Percentiles rank a stretch among this genome's conserved stretches.
Evolutionary conservation across 768 basidiomycete species (phyloP).

Genomic region (Rhizopogon vinicolor): DNA sequence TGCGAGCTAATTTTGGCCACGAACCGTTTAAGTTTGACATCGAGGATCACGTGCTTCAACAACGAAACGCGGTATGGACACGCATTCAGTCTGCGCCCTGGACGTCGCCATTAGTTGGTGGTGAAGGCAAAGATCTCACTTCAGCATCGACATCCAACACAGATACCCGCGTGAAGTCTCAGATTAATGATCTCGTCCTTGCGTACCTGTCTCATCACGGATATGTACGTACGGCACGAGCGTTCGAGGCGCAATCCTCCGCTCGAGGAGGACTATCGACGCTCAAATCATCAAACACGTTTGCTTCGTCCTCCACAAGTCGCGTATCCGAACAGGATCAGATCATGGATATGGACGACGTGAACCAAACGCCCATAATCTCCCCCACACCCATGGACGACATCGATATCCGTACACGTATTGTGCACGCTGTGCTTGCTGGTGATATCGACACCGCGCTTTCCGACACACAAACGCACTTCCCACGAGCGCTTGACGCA

Average conservation of each 20-base stretch:
- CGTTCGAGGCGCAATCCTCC: conserved; percentile 53
- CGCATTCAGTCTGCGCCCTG: conserved; percentile 58
- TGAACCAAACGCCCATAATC: conserved; percentile 9
- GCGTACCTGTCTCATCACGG: conserved; percentile 85
- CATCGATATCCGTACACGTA: conserved; percentile 63
- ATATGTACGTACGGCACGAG: conserved; percentile 65
- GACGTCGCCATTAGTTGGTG: conserved; percentile 30
- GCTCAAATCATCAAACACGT: background rate
- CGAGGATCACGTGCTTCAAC: conserved; percentile 75
- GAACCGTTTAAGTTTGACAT: conserved; percentile 88
- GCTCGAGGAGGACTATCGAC: conserved; percentile 15
- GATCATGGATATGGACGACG: conserved; percentile 43
- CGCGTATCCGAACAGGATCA: conserved; percentile 30
- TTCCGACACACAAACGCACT: conserved; percentile 45
- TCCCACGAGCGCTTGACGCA: conserved; percentile 60
- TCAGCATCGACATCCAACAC: conserved; percentile 11
- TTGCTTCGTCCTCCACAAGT: conserved; percentile 9
- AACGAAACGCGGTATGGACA: conserved; percentile 61
- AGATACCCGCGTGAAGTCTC: conserved; percentile 50
- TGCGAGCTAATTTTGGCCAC: conserved; percentile 87
- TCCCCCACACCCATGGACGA: conserved; percentile 37
- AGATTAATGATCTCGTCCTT: conserved; percentile 69
- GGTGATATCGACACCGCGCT: conserved; percentile 75
- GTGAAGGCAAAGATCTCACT: conserved; percentile 10
- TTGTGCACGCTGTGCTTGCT: conserved; percentile 60